Percentiles rank a stretch among this genome's conserved stretches.
These are phyloP conservation scores for Lecanosticta acicola DNA, from an alignment of 2,329 filamentous ascomycete species.

Conservation along the genomic window DNA sequence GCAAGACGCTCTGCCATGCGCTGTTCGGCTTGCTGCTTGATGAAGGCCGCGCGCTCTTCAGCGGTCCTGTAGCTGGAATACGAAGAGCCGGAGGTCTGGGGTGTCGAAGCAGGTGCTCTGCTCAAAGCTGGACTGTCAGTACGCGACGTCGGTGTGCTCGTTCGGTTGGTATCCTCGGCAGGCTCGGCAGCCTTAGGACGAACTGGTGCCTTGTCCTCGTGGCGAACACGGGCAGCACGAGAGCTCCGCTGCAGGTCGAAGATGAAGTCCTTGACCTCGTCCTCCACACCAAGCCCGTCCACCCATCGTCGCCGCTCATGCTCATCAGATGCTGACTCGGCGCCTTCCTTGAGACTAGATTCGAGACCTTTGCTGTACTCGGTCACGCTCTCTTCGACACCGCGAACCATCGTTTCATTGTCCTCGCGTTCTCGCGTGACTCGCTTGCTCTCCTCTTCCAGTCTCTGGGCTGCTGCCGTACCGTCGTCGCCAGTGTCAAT, in stretches of 20 bases:
- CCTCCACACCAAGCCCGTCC: conserved; percentile 90
- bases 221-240: conserved; percentile 64
- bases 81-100: conserved; percentile 52
- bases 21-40: conserved; percentile 93
- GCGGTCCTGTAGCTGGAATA: conserved; percentile 84
- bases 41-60: conserved; percentile 90
- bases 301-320: conserved; percentile 94
- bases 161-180: conserved; percentile 27
- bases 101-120: conserved; percentile 34
- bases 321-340: conserved; percentile 68
- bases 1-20: conserved; percentile 95
- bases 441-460: conserved; percentile 82
- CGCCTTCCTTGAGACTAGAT: conserved; percentile 77
- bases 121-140: conserved; percentile 30
- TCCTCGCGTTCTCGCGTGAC: conserved; percentile 81
- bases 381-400: conserved; percentile 92
- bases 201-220: conserved; percentile 44
- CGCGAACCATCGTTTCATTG: conserved; percentile 92
- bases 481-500: conserved; percentile 64
- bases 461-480: conserved; percentile 69
- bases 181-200: conserved; percentile 16
- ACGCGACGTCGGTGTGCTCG: conserved; percentile 23
- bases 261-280: conserved; percentile 96
- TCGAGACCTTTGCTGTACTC: conserved; percentile 83
- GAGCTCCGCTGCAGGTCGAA: conserved; percentile 89